Evolutionary conservation across 202 grass and related monocot species (phyloP), one percentile per base, ranked within the genome.

Genomic region (Schoenoplectus tabernaemontani): DNA sequence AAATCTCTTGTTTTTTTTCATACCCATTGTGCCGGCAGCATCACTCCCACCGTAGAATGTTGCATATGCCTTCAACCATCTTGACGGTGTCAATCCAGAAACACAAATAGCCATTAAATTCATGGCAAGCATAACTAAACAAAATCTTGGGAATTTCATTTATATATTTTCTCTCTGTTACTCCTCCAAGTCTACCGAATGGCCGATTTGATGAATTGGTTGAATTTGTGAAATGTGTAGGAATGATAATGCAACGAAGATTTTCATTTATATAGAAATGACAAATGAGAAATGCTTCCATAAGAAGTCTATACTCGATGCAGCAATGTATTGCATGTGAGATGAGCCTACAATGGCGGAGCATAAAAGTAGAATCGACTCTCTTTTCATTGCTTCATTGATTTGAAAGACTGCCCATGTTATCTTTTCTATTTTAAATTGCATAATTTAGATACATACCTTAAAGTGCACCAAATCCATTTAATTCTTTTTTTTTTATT

Each of bases 1-100:
- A 28, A 28, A 10, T 70, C 1, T 22, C 54, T 26, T 24, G 20
- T 60, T 60, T 59, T 1, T 30, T 56, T 3, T 17, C 74, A 38
- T 82, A 90, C 88, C 88, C 88, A 90, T 90, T 17, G 88, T 90
- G 68, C 88, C 88, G 0, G 88, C 54, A 5, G 85, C 88, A 79
- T 90, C 85, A 32, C 85, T 75, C 17, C 84, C 88, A 41, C 88
- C 88, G 3, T 90, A 90, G 82, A 89, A 89, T 44, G 87, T 89
- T 6, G 88, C 88, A 7, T 10, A 67, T 66, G 76, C 88, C 61
- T 81, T 90, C 28, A 17, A 16, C 87, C 87, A 84, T 48, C 42
- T 74, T 24, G 79, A 86, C 50, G 87, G 64, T 63, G 4, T 2
- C 38, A 80, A 19, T 51, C 58, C 78, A 0, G 78, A 46, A 7